Percentiles rank a stretch among this genome's conserved stretches.
Conservation (phyloP, 164 flowering plant genomes). For the Tetrastigma voinierianum region DNA sequence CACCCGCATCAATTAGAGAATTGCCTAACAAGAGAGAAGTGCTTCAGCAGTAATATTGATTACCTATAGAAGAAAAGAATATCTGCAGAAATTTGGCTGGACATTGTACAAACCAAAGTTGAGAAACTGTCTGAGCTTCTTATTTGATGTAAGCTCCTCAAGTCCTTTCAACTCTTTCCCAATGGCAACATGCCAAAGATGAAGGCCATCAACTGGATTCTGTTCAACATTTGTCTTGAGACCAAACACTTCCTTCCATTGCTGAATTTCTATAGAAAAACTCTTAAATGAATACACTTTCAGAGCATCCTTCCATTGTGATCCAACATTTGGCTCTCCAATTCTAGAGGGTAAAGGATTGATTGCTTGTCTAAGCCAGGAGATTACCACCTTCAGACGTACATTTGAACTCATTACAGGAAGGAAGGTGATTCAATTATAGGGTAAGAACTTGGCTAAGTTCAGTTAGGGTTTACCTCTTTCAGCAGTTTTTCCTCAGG, state of each 20-base stretch:
- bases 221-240: conserved; percentile 11
- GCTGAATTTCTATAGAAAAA: conserved; percentile 15
- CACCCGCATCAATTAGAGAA: conserved; percentile 6
- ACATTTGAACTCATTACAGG: conserved; percentile 11
- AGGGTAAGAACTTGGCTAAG: neutral
- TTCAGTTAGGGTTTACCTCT: conserved; percentile 58
- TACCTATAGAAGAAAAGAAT: conserved; percentile 74
- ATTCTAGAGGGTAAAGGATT: conserved; percentile 10
- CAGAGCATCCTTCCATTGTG: conserved; percentile 20
- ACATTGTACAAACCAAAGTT: conserved; percentile 33
- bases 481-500: conserved; percentile 65
- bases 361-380: conserved; percentile 54
- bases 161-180: conserved; percentile 48
- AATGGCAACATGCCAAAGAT: conserved; percentile 61
- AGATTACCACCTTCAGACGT: conserved; percentile 55
- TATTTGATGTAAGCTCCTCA: conserved; percentile 44
- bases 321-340: conserved; percentile 24
- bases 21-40: conserved; percentile 4
- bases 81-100: conserved; percentile 57
- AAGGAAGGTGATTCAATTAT: conserved; percentile 6
- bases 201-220: conserved; percentile 45
- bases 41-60: conserved; percentile 11
- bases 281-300: conserved; percentile 19
- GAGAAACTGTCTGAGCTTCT: conserved; percentile 32
- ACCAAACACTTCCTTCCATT: conserved; percentile 10